A percentile compares a stretch with the other conserved stretches of the same genome.
Evolutionary conservation across 2,329 filamentous ascomycete species (phyloP).

Genomic region (Epichloe sp.): DNA sequence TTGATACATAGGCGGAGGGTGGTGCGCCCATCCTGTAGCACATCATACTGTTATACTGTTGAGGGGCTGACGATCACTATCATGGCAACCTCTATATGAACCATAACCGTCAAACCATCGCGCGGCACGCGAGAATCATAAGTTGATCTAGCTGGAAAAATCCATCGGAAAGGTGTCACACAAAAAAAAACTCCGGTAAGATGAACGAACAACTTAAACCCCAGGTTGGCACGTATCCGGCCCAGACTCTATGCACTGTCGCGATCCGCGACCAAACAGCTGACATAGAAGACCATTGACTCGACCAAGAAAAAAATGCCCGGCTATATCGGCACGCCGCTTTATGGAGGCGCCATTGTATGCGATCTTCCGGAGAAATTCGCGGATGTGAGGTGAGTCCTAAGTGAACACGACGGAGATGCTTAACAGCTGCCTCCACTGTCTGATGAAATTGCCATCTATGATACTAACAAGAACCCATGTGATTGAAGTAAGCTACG

Average conservation of each 20-base stretch:
- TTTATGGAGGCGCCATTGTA: conserved; percentile 62
- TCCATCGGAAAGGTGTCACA: too few species aligned
- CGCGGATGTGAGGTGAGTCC: conserved; percentile 54
- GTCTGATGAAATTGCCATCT: not conserved
- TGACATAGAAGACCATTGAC: not conserved
- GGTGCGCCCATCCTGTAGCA: too few species aligned
- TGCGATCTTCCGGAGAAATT: conserved; percentile 55
- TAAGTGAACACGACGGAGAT: conserved; percentile 11
- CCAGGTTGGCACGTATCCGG: not conserved
- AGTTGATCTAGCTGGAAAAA: too few species aligned
- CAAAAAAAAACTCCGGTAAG: not conserved
- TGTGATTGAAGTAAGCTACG: conserved; percentile 45
- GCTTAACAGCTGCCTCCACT: not conserved
- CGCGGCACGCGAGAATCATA: too few species aligned
- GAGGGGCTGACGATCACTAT: too few species aligned
- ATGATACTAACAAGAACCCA: not conserved
- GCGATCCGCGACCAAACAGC: not conserved
- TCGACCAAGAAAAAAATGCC: conserved; percentile 25
- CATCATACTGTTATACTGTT: too few species aligned
- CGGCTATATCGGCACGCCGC: conserved; percentile 41
- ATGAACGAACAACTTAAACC: not conserved
- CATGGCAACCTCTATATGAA: too few species aligned
- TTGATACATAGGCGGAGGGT: too few species aligned
- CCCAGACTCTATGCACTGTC: not conserved
- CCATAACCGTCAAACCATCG: too few species aligned